Evolutionary conservation across 192 early-diverging fungal genomes (phyloP).

Genomic region (Mortierella alpina): DNA sequence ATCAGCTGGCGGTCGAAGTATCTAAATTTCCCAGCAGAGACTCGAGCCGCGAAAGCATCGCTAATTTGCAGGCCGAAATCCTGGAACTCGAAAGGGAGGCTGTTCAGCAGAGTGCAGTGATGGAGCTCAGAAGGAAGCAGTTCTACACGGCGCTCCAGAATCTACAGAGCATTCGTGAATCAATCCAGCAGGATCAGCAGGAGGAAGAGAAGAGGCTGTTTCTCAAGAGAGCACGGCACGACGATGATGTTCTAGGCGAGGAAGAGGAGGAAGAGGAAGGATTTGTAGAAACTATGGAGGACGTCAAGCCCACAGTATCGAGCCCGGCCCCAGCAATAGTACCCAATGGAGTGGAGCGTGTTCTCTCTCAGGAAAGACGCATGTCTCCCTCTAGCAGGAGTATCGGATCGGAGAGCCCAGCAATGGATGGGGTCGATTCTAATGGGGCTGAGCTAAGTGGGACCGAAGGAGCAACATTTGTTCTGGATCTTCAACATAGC

Average conservation of each 20-base stretch:
- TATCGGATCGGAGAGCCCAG: conserved; percentile 12
- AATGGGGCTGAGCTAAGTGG: not conserved
- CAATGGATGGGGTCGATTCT: not conserved
- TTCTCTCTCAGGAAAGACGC: not conserved
- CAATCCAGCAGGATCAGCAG: conserved; percentile 35
- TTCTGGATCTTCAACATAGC: conserved; percentile 13
- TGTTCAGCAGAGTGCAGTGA: conserved; percentile 12
- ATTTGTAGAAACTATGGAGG: conserved; percentile 25
- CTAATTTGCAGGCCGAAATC: conserved; percentile 23
- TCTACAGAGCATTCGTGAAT: conserved; percentile 33
- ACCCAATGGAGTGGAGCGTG: not conserved
- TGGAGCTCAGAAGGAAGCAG: conserved; percentile 34
- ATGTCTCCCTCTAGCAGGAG: not conserved
- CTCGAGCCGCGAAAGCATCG: conserved; percentile 23
- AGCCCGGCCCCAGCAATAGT: not conserved
- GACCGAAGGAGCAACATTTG: conserved; percentile 3
- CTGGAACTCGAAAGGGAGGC: conserved; percentile 29
- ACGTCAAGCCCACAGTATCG: not conserved
- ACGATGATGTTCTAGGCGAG: conserved; percentile 18
- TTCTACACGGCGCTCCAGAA: conserved; percentile 32
- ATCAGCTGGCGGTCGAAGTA: conserved; percentile 23
- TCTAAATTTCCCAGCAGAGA: conserved; percentile 32
- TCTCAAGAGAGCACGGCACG: conserved; percentile 13
- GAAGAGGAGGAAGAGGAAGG: conserved; percentile 25
- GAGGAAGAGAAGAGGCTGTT: conserved; percentile 32